Percentiles rank a stretch among this genome's conserved stretches.
phyloP scores from a whole-genome alignment of 1,139 yeast genomes.

The Taphrina flavorubra region DNA sequence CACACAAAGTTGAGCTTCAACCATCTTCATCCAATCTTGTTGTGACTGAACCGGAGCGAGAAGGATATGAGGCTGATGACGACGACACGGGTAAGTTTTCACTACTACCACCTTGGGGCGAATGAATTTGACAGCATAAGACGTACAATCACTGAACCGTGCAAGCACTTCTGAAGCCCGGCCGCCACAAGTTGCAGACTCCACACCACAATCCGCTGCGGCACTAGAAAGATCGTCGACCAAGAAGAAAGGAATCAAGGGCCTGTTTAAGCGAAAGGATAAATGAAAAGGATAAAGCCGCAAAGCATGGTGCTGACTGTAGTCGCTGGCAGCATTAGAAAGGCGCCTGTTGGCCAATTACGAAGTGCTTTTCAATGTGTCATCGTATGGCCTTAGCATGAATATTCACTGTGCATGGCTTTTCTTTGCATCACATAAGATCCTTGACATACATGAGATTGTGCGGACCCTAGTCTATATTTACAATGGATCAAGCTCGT shows the following conservation, averaged over 20 bases:
- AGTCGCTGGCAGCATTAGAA: background rate
- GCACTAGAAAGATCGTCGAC: constrained; percentile 20
- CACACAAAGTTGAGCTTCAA: background rate
- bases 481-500: background rate
- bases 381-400: too few relatives aligned
- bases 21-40: background rate
- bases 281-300: background rate
- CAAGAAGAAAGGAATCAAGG: constrained; percentile 30
- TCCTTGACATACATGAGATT: background rate
- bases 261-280: constrained; percentile 29
- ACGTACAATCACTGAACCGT: constrained; percentile 2
- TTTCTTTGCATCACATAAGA: background rate
- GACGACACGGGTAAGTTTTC: constrained; percentile 20
- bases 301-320: background rate
- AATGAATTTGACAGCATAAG: background rate
- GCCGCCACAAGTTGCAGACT: background rate
- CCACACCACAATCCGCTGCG: constrained; percentile 1
- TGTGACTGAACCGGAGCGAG: constrained; percentile 22
- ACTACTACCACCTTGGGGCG: background rate
- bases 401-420: background rate
- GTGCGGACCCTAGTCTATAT: background rate
- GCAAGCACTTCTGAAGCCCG: background rate
- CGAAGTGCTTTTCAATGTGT: too few relatives aligned
- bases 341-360: too few relatives aligned
- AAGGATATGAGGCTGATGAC: constrained; percentile 42